A percentile compares a stretch with the other conserved stretches of the same genome.
Evolutionary conservation across 345 rosid genomes (phyloP).

Genomic region (Populus deltoides): DNA sequence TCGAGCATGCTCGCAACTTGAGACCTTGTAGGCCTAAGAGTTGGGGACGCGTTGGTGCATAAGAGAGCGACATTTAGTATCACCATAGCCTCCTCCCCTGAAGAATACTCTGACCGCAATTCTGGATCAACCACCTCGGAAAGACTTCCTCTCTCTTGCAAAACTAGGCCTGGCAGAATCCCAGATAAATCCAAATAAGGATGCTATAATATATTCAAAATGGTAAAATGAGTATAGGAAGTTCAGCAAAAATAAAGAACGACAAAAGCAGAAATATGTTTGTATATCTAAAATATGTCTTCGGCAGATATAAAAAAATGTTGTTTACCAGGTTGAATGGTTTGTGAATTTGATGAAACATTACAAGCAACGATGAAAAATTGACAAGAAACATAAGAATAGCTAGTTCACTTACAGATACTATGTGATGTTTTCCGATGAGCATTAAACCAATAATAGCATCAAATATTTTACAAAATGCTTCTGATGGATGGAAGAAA

Average conservation of each 20-base stretch:
- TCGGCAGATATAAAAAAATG: neutral
- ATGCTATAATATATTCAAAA: neutral
- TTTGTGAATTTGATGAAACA: neutral
- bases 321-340: neutral
- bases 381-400: neutral
- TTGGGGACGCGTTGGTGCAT: slow-evolving; percentile 38
- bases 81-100: too few species aligned
- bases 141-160: slow-evolving; percentile 67
- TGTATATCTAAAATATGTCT: too few species aligned
- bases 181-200: neutral
- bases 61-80: too few species aligned
- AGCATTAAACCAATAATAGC: too few species aligned
- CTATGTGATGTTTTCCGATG: too few species aligned
- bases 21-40: slow-evolving; percentile 85
- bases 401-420: too few species aligned
- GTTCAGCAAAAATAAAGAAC: neutral
- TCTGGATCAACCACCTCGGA: slow-evolving; percentile 62
- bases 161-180: slow-evolving; percentile 55
- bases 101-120: too few species aligned
- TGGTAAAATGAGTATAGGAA: neutral
- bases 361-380: neutral
- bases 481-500: too few species aligned
- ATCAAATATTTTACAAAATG: neutral
- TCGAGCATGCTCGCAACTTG: slow-evolving; percentile 84
- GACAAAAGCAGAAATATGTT: neutral